Evolutionary conservation across 176 grass and related monocot species (phyloP).

Genomic region (Saccharum officinarum): DNA sequence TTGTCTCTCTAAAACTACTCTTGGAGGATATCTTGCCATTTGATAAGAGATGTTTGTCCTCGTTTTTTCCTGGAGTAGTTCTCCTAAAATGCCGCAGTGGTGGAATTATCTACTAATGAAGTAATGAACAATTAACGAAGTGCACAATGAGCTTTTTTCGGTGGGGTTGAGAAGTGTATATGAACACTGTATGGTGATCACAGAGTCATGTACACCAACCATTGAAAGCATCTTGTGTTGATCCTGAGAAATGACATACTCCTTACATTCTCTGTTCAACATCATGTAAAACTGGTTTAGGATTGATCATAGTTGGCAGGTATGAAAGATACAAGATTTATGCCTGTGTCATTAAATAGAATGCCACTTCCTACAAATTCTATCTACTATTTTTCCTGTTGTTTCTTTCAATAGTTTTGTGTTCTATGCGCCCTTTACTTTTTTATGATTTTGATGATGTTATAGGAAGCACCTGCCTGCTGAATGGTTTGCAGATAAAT

Average conservation of each 20-base stretch:
- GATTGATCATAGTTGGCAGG: no score
- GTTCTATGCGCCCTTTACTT: background rate
- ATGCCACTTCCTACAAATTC: background rate
- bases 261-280: background rate
- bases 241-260: constrained; percentile 6
- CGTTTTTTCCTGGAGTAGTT: background rate
- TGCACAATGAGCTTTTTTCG: background rate
- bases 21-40: background rate
- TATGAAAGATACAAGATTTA: background rate
- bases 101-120: background rate
- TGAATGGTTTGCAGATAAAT: constrained; percentile 6
- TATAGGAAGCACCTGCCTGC: background rate
- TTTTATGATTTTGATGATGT: background rate
- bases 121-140: background rate
- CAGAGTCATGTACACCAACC: background rate
- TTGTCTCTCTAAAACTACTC: background rate
- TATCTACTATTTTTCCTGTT: background rate
- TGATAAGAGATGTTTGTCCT: background rate
- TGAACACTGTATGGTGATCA: background rate
- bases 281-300: background rate
- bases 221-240: background rate
- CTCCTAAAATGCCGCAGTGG: background rate
- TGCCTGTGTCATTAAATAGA: background rate
- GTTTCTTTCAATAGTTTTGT: constrained; percentile 19
- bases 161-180: background rate